Evolutionary conservation across 83 land plant genomes (phyloP), one percentile per base, ranked within the genome.

Genomic region (Picea abies): DNA sequence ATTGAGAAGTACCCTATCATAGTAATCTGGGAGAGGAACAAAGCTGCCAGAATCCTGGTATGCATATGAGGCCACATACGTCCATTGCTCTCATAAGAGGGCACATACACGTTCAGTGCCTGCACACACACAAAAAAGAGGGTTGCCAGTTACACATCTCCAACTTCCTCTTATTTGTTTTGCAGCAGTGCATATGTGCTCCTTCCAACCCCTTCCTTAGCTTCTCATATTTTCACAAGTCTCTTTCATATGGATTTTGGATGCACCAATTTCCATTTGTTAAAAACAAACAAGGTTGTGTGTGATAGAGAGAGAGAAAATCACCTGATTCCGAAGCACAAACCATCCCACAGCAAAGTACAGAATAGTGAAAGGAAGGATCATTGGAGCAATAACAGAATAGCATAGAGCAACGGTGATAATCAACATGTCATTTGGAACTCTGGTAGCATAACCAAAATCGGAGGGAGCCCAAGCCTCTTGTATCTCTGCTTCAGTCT

Each of bases 381-480:
- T 32, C 35, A 32, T 32, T 1, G 35, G 35, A 32, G 35, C 93
- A 20, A 97, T 92, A 2, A 92, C 90, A 17, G 97, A 85, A 86
- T 97, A 97, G 86, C 92, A 93, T 23, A 94, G 84, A 4, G 90
- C 84, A 60, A 97, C 84, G 29, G 98, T 97, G 35, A 92, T 1
- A 11, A 97, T 85, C 66, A 97, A 84, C 92, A 97, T 85, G 90
- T 95, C 98, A 68, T 79, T 85, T 1, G 99, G 97, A 79, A 97
- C 91, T 73, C 84, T 86, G 29, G 98, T 94, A 39, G 85, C 89
- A 81, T 91, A 94, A 8, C 89, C 80, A 39, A 97, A 82, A 72
- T n/a, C n/a, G n/a, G n/a, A n/a, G n/a, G 99, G 99, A 62, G 90
- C 86, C 97, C 98, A 97, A 19, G 99, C 99, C 80, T 85, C 98